Base-by-base conservation (phyloP, 208 protist species). In the Crithidia acanthocephali region DNA sequence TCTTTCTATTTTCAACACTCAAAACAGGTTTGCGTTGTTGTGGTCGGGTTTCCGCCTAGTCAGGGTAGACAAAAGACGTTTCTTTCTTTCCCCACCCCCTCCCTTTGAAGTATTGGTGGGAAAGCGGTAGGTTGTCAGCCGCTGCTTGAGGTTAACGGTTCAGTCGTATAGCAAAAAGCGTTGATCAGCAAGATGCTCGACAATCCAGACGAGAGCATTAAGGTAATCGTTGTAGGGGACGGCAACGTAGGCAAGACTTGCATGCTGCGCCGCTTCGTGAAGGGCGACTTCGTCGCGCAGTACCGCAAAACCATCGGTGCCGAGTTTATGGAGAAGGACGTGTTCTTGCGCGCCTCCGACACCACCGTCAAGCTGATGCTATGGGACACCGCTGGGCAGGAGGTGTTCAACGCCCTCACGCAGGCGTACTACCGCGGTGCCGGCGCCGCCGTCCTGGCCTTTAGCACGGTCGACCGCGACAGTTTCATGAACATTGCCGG, bases 211-310 rank as follows among this genome's bases (percentile, higher is more conserved):
- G 83, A 87, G 42, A 79, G 86, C n/a, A 88, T 98, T 48, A 98
- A 99, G 59, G 90, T 99, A 30, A 92, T 99, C 44, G 92, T 98
- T 3, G 94, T 99, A 13, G 98, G 98, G 7, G 95, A 99, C 74
- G 91, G 92, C 45, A 87, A 87, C 71, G 92, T 98, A 0, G 98
- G 98, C n/a, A 99, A 99, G 68, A 98, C 95, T 11, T 93, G 78
- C 45, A 84, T 99, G 84, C 81, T 98, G 55, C 83, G 85, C 18
- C 90, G 95, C 33, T 98, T 98, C 68, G 88, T 93, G n/a, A 85
- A 85, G 45, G 94, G 94, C 7, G 85, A 91, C 30, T 98, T 98
- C 74, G 80, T 90, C 15, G 85, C 93, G 22, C 70, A 93, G 25
- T 99, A 99, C 81, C 96, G 95, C 63, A 95, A 86, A 40, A 98